Base-by-base conservation (phyloP, 805 yeast species). In the Osmozyma mogii region DNA sequence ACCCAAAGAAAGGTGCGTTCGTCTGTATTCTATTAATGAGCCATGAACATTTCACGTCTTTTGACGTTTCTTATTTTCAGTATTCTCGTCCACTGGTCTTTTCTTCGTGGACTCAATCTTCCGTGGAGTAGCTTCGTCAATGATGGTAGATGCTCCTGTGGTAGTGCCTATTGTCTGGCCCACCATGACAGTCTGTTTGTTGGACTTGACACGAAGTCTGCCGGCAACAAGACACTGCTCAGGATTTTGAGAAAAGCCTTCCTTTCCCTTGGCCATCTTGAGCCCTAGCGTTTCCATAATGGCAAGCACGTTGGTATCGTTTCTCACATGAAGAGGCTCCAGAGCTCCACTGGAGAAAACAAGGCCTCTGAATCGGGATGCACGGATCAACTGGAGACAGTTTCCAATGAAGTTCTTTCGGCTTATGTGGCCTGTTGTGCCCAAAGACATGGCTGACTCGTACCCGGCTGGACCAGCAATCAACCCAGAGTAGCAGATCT, bases 311-410 rank as follows among this genome's bases (percentile, higher is more conserved):
- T 92, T 95, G 25, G 69, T 61, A 22, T 75, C 72, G 17, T 76
- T 72, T 38, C 97, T 62, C n/a, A 75, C 56, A 24, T 74, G 75
- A 18, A 74, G 49, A 2, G 80, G 65, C 17, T 56, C 50, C 3
- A 44, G 34, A 0, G 92, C 84, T 3, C 95, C 96, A 45, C 89
- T 75, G 9, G 89, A 73, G 4, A 85, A 63, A 2, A 92, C 66
- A 11, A 92, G 48, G 0, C 96, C 96, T 24, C 85, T 69, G 11
- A 75, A 70, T 41, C 98, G 65, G 0, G 94, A 71, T 9, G 95
- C 84, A 38, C 98, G 59, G 8, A 85, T 68, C 10, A 92, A 68
- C 44, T 83, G 78, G 32, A 82, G 66, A 2, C 78, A 72, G 49
- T 85, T 88, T 19, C 77, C 66, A 22, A 88, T 75, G 37, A 82